These are phyloP conservation scores for Fusarium illudens DNA, from an alignment of 2,329 filamentous ascomycete genomes.

Conservation along the genomic window DNA sequence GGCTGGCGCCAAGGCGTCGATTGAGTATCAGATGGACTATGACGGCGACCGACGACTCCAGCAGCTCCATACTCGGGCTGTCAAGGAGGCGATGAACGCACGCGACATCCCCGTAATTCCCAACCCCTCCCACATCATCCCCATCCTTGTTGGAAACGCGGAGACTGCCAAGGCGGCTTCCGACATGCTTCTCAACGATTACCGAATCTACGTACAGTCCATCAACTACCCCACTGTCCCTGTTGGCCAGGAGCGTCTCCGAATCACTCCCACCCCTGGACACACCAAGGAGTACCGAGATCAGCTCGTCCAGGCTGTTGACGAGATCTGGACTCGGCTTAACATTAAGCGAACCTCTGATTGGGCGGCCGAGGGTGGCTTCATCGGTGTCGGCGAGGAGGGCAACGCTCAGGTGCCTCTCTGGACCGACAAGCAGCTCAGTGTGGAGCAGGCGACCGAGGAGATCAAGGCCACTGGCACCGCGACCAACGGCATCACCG, in stretches of 20 bases:
- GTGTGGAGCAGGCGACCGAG: constrained; percentile 71
- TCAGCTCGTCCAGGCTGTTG: constrained; percentile 83
- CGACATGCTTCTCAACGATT: constrained; percentile 87
- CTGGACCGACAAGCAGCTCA: constrained; percentile 91
- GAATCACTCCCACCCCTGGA: constrained; percentile 94
- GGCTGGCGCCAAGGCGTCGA: constrained; percentile 90
- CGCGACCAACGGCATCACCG: constrained; percentile 57
- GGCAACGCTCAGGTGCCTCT: constrained; percentile 73
- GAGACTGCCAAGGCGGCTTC: constrained; percentile 91
- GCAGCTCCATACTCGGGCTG: constrained; percentile 93
- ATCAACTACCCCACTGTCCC: constrained; percentile 99
- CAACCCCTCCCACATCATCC: constrained; percentile 96
- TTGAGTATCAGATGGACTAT: constrained; percentile 90
- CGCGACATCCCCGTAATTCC: constrained; percentile 95
- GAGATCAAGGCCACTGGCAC: constrained; percentile 63
- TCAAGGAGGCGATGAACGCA: constrained; percentile 82
- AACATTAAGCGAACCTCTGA: constrained; percentile 92
- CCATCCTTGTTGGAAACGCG: constrained; percentile 91
- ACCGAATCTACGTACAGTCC: constrained; percentile 96
- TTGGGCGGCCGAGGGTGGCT: constrained; percentile 90
- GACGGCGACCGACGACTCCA: constrained; percentile 89
- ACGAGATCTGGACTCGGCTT: constrained; percentile 87
- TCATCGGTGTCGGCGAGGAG: constrained; percentile 89
- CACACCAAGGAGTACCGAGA: constrained; percentile 87
- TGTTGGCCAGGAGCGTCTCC: constrained; percentile 94